Conservation (phyloP, 1,139 yeast genomes). For the Magnusiomyces fungicola region DNA sequence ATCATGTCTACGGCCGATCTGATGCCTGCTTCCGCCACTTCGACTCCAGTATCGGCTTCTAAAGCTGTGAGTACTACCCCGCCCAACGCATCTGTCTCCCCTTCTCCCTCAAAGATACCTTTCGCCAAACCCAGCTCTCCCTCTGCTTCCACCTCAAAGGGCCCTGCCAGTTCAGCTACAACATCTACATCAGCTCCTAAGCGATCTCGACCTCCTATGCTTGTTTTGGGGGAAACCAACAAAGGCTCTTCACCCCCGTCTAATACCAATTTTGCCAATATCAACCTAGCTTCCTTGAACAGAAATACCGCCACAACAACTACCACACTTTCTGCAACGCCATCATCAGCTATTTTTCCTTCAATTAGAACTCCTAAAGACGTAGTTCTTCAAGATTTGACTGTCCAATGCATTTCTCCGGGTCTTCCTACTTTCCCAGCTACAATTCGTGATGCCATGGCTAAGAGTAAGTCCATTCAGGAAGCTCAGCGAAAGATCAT, state of each 20-base stretch:
- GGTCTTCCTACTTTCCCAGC: conserved; percentile 30
- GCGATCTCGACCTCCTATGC: conserved; percentile 16
- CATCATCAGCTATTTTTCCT: conserved; percentile 10
- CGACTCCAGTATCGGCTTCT: not conserved
- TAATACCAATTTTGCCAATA: not conserved
- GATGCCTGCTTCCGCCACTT: not conserved
- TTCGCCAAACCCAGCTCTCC: not conserved
- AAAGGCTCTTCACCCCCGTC: conserved; percentile 1
- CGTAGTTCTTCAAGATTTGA: conserved; percentile 28
- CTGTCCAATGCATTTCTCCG: conserved; percentile 37
- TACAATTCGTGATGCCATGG: conserved; percentile 13
- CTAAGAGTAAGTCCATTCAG: conserved; percentile 23
- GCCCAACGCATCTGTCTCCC: not conserved
- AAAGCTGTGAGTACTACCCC: not conserved
- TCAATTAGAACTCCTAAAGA: conserved; percentile 29
- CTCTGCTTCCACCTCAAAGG: not conserved
- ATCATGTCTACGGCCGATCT: not conserved
- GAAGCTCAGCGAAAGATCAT: conserved; percentile 32
- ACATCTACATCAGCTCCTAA: not conserved
- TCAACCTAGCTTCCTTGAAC: conserved; percentile 8
- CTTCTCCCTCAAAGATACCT: not conserved
- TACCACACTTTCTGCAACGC: conserved; percentile 10
- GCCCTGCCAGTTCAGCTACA: not conserved
- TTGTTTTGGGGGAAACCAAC: conserved; percentile 9
- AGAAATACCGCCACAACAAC: conserved; percentile 11